Conservation (phyloP, 805 yeast genomes). For the Wickerhamiella shivajii region DNA sequence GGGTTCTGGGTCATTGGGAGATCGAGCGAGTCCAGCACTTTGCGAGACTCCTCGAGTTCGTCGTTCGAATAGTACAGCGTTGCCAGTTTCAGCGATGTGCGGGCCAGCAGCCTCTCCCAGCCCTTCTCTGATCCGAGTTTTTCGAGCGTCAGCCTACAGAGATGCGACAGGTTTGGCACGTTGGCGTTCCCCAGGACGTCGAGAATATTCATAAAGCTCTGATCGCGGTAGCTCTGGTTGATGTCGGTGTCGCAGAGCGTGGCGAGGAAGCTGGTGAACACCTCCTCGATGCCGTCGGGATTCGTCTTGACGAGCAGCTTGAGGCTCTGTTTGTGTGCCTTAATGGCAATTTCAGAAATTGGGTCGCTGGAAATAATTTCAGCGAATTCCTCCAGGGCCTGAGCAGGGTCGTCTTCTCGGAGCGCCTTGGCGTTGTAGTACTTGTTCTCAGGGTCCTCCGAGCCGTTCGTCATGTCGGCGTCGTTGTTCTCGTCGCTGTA, state of each 20-base stretch:
- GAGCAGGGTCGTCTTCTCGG: slow-evolving; percentile 23
- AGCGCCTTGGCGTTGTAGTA: slow-evolving; percentile 28
- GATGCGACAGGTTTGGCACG: slow-evolving; percentile 17
- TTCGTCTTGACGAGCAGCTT: slow-evolving; percentile 21
- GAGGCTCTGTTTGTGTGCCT: slow-evolving; percentile 24
- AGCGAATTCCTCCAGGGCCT: slow-evolving; percentile 22
- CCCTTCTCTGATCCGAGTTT: slow-evolving; percentile 16
- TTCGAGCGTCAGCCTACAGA: slow-evolving; percentile 19
- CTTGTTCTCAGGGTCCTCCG: slow-evolving; percentile 20
- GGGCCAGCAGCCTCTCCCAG: slow-evolving; percentile 22
- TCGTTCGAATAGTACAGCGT: slow-evolving; percentile 20
- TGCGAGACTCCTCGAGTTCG: slow-evolving; percentile 13
- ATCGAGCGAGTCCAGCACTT: slow-evolving; percentile 6
- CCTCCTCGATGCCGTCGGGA: slow-evolving; percentile 11
- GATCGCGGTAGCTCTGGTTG: slow-evolving; percentile 23
- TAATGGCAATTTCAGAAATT: slow-evolving; percentile 21
- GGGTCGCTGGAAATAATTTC: slow-evolving; percentile 17
- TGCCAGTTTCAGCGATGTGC: slow-evolving; percentile 23
- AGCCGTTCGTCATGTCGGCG: not conserved
- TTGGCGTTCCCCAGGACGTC: slow-evolving; percentile 19
- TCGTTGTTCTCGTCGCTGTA: slow-evolving; percentile 19
- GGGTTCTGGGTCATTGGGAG: slow-evolving; percentile 6
- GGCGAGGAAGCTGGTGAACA: slow-evolving; percentile 15
- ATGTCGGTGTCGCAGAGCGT: slow-evolving; percentile 13
- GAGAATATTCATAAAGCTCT: slow-evolving; percentile 23